A percentile compares a stretch with the other conserved stretches of the same genome.
These are phyloP conservation scores for Fonsecaea nubica DNA, from an alignment of 2,329 filamentous ascomycete genomes.

Conservation along the genomic window DNA sequence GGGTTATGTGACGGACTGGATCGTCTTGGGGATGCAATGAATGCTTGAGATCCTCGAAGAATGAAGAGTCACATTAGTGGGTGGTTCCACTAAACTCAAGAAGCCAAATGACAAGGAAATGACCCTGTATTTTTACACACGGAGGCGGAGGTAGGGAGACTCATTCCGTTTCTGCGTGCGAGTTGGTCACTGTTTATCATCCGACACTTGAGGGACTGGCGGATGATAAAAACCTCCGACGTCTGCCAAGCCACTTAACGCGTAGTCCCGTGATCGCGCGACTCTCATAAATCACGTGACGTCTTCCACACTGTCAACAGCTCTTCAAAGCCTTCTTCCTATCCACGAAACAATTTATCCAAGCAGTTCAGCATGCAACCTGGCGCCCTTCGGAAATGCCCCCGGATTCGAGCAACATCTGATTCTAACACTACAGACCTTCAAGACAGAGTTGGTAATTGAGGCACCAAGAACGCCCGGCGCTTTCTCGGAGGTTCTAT, in stretches of 20 bases:
- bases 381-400: not conserved
- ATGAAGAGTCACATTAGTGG: not conserved
- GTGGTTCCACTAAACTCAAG: no score
- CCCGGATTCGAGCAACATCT: not conserved
- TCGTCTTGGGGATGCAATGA: conserved; percentile 22
- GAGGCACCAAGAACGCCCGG: not conserved
- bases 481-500: not conserved
- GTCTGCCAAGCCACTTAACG: not conserved
- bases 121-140: no score
- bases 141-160: no score
- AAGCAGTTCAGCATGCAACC: not conserved
- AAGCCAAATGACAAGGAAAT: no score
- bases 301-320: not conserved
- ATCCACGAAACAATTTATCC: not conserved
- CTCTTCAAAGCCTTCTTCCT: not conserved
- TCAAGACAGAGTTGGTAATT: not conserved
- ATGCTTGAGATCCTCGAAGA: not conserved
- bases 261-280: not conserved
- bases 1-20: conserved; percentile 40
- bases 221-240: not conserved
- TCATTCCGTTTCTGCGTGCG: no score
- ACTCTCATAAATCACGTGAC: not conserved
- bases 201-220: no score
- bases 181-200: no score
- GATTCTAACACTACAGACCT: not conserved